A percentile compares a stretch with the other conserved stretches of the same genome.
These are phyloP conservation scores for Chalaropsis ovoidea DNA, from an alignment of 2,329 filamentous ascomycete genomes.

Conservation along the genomic window DNA sequence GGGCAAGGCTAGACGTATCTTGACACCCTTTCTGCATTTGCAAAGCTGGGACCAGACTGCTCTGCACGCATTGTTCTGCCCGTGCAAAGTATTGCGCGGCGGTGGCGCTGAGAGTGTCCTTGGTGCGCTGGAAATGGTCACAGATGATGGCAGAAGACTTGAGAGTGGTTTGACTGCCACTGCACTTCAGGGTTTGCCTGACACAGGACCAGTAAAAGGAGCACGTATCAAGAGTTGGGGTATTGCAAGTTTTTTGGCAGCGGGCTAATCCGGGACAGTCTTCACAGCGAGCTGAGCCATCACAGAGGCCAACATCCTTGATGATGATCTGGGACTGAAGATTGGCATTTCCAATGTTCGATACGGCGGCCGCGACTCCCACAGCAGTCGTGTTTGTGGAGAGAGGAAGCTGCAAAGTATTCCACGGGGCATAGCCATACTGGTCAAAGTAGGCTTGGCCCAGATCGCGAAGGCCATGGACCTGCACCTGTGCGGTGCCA, in stretches of 20 bases:
- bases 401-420: constrained; percentile 15
- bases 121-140: constrained; percentile 18
- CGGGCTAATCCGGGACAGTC: constrained; percentile 22
- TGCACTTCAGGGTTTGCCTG: constrained; percentile 15
- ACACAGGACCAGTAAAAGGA: constrained; percentile 22
- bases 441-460: constrained; percentile 23
- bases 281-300: constrained; percentile 12
- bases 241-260: constrained; percentile 19
- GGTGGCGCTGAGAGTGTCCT: neutral
- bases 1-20: constrained; percentile 13
- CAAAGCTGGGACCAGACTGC: constrained; percentile 4
- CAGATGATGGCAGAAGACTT: constrained; percentile 16
- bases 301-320: constrained; percentile 19
- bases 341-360: constrained; percentile 7
- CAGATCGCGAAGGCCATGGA: constrained; percentile 16
- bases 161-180: constrained; percentile 2
- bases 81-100: constrained; percentile 17
- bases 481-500: constrained; percentile 10
- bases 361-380: constrained; percentile 14
- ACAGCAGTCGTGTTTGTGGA: neutral
- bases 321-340: constrained; percentile 20
- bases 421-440: constrained; percentile 21
- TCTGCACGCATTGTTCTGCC: constrained; percentile 20
- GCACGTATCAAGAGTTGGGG: constrained; percentile 14
- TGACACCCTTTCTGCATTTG: constrained; percentile 12